Evolutionary conservation across 2,329 filamentous ascomycete genomes (phyloP).

Genomic region (Botrytis tulipae): DNA sequence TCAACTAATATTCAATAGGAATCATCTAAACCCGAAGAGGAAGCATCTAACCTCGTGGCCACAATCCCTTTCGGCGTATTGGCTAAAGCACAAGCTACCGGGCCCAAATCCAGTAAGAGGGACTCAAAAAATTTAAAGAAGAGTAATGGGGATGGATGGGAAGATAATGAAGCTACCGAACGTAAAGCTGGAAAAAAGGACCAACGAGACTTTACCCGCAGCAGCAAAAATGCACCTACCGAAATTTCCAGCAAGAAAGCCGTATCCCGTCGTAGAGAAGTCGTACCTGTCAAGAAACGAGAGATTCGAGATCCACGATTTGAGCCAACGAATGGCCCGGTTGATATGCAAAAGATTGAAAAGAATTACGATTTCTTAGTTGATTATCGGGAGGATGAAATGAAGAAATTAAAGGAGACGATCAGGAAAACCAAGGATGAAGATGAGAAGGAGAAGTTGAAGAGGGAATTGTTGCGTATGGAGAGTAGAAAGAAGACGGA

Average conservation of each 20-base stretch:
- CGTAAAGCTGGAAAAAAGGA: slow-evolving; percentile 43
- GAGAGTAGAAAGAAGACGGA: slow-evolving; percentile 73
- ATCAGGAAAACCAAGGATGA: slow-evolving; percentile 68
- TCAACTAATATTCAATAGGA: slow-evolving; percentile 24
- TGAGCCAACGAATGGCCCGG: slow-evolving; percentile 59
- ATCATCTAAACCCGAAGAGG: slow-evolving; percentile 26
- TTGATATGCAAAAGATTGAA: slow-evolving; percentile 58
- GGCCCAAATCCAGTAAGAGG: slow-evolving; percentile 44
- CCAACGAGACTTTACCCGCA: slow-evolving; percentile 47
- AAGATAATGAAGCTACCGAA: slow-evolving; percentile 44
- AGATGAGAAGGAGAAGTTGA: slow-evolving; percentile 64
- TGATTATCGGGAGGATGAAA: slow-evolving; percentile 81
- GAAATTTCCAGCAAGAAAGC: slow-evolving; percentile 79
- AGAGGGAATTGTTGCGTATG: slow-evolving; percentile 73
- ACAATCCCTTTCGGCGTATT: slow-evolving; percentile 86
- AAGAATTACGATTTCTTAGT: slow-evolving; percentile 85
- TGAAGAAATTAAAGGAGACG: slow-evolving; percentile 67
- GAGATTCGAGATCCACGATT: slow-evolving; percentile 81
- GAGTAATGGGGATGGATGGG: slow-evolving; percentile 38
- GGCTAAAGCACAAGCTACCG: slow-evolving; percentile 75
- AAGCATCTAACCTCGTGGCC: slow-evolving; percentile 41
- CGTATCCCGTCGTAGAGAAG: slow-evolving; percentile 76
- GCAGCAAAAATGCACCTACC: slow-evolving; percentile 85
- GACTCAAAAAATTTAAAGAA: slow-evolving; percentile 40
- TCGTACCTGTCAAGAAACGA: slow-evolving; percentile 61